A percentile compares a stretch with the other conserved stretches of the same genome.
These are phyloP conservation scores for Kalmanozyma brasiliensis DNA, from an alignment of 1,284 basidiomycete species.

Conservation along the genomic window DNA sequence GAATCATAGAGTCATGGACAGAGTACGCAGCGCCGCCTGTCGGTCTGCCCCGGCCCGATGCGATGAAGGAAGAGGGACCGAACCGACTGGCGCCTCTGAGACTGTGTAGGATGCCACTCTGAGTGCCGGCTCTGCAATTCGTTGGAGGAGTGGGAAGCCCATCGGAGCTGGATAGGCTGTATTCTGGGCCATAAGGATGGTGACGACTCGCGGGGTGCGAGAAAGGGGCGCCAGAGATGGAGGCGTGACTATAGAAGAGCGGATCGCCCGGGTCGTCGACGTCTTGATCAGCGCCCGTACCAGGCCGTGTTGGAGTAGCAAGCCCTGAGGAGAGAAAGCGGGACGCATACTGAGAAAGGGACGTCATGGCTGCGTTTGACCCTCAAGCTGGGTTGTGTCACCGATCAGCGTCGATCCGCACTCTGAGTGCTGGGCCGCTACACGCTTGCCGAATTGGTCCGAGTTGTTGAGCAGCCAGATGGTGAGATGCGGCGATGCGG, in stretches of 20 bases:
- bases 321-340: constrained; percentile 49
- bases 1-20: constrained; percentile 48
- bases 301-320: constrained; percentile 31
- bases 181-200: constrained; percentile 46
- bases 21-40: constrained; percentile 10
- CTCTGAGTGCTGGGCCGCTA: constrained; percentile 12
- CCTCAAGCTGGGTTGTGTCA: background rate
- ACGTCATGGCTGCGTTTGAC: constrained; percentile 23
- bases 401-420: background rate
- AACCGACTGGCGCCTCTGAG: constrained; percentile 48
- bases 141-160: constrained; percentile 46
- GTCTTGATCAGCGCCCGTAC: constrained; percentile 39
- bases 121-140: constrained; percentile 14
- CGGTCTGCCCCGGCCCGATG: constrained; percentile 16
- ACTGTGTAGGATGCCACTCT: constrained; percentile 48
- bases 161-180: constrained; percentile 53
- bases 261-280: constrained; percentile 38
- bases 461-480: constrained; percentile 41
- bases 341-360: constrained; percentile 52
- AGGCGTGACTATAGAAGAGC: constrained; percentile 51
- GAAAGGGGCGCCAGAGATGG: constrained; percentile 39
- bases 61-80: constrained; percentile 42
- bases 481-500: constrained; percentile 1
- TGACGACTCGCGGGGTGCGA: constrained; percentile 34
- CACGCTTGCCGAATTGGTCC: constrained; percentile 11